Conservation (phyloP, 495 filamentous ascomycete species). For the Xylaria castorea region DNA sequence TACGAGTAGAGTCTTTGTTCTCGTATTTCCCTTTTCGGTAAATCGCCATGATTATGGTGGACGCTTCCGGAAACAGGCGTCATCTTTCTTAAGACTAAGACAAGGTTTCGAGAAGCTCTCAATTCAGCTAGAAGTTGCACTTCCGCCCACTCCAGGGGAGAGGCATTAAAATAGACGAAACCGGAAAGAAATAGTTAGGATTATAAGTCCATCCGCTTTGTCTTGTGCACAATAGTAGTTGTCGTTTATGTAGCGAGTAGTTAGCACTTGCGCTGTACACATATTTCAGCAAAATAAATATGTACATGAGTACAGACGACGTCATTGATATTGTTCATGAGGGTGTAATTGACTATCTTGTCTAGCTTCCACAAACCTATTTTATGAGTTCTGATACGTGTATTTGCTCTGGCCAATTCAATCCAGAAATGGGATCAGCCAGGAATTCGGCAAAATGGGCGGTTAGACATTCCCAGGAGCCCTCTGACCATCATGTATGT, state of each 20-base stretch:
- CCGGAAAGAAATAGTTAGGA: background rate
- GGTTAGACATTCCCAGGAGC: background rate
- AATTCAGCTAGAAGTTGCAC: background rate
- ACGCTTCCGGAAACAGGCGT: constrained; percentile 22
- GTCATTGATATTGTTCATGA: background rate
- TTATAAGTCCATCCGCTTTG: background rate
- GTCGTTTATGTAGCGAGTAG: background rate
- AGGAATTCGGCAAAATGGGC: background rate
- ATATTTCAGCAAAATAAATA: background rate
- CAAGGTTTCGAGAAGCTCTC: background rate
- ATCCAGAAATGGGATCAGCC: background rate
- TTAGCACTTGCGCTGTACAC: background rate
- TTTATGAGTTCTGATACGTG: background rate
- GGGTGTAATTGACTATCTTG: background rate
- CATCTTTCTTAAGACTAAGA: constrained; percentile 5
- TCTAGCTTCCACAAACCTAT: constrained; percentile 11
- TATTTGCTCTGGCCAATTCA: background rate
- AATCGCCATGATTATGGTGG: background rate
- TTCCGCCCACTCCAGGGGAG: background rate
- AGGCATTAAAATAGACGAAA: background rate
- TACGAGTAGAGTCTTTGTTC: constrained; percentile 23
- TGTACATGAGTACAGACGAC: background rate
- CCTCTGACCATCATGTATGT: background rate
- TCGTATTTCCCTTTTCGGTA: background rate
- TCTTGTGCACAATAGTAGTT: background rate